These are phyloP conservation scores for Aspergillus ostianus DNA, from an alignment of 495 filamentous ascomycete species.

Conservation along the genomic window DNA sequence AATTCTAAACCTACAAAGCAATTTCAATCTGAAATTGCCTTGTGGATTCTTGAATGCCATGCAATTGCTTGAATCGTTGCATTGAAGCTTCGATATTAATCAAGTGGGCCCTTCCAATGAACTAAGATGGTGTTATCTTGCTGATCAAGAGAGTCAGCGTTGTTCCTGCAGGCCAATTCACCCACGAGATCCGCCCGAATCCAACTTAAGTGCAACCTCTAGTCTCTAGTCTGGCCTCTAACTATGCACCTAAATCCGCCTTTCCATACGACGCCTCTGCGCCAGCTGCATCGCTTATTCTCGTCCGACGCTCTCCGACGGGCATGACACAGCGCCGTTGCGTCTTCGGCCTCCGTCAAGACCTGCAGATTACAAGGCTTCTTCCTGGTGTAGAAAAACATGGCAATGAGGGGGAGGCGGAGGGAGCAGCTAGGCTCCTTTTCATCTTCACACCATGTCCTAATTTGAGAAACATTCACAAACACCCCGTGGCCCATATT, in stretches of 20 bases:
- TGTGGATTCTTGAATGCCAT: not conserved
- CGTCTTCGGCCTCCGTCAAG: not conserved
- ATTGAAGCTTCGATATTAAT: not conserved
- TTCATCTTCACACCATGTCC: not conserved
- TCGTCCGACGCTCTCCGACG: conserved; percentile 12
- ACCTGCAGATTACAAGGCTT: not conserved
- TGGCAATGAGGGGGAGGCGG: not conserved
- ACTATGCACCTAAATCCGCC: not conserved
- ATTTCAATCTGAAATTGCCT: too few species aligned
- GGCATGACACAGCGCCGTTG: not conserved
- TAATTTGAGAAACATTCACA: not conserved
- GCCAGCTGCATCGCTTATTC: not conserved
- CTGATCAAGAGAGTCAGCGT: not conserved
- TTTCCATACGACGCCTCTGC: not conserved
- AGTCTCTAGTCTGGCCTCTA: not conserved
- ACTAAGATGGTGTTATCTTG: not conserved
- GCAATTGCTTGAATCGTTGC: not conserved
- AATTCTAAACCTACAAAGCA: too few species aligned
- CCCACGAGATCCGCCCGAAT: not conserved
- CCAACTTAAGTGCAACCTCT: not conserved
- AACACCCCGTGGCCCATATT: not conserved
- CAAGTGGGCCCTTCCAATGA: not conserved
- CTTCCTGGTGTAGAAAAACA: not conserved
- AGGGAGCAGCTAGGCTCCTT: not conserved
- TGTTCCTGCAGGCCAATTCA: not conserved